Base-by-base conservation (phyloP, 805 yeast species). In the Hanseniaspora guilliermondii region DNA sequence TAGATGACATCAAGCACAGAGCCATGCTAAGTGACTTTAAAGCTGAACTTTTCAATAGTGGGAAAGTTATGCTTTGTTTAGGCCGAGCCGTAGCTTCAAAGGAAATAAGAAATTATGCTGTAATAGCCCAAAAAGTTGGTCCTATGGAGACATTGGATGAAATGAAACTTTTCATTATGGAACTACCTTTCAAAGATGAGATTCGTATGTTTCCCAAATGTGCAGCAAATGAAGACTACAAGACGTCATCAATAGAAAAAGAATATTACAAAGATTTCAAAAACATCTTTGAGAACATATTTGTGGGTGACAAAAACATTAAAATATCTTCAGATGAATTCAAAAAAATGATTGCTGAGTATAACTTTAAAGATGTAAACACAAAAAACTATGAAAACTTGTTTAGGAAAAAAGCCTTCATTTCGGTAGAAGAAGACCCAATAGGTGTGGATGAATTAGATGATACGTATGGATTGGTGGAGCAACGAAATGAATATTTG, bases 141-240 rank as follows among this genome's bases (percentile, higher is more conserved):
- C 4, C 3, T 4, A 11, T 19, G 14, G 30, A 49, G n/a, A 3
- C 27, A 5, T 19, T n/a, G 16, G 53, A 40, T 16, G 24, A 21
- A 11, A 19, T 40, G 11, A 49, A 24, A 7, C 37, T 50, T 3
- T 36, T 39, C 14, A 17, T 42, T 3, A 1, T 50, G 6, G 54
- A 50, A 5, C 37, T 52, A 1, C 55, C 55, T 19, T 52, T 44
- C 14, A 44, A 44, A 35, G 38, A 52, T 37, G 55, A 52, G 11
- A 44, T 52, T 8, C 47, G 55, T 36, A 19, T 36, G 45, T 52
- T 19, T 21, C 55, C 55, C 8, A 52, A 44, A 16, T 36, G 37
- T 4, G 27, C 38, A 6, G 38, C 27, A 27, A 49, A 49, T 36
- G 35, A 41, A 12, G 53, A 41, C 14, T 49, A 49, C 47, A 49